These are phyloP conservation scores for Sarocladium brachiariae DNA, from an alignment of 2,329 filamentous ascomycete species.

Conservation along the genomic window DNA sequence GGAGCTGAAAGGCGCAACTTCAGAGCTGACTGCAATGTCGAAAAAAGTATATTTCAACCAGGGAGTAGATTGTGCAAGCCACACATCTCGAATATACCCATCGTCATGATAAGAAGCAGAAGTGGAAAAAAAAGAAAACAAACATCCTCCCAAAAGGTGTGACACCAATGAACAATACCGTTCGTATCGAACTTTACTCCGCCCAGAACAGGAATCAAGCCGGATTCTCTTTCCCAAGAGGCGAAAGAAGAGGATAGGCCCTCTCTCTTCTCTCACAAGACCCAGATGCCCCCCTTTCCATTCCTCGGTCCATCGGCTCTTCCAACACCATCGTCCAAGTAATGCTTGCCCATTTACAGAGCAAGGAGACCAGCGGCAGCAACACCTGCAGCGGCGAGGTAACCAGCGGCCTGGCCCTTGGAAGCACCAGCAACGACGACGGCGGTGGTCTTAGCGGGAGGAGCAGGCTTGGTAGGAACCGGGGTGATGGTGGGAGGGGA, in stretches of 20 bases:
- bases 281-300: background rate
- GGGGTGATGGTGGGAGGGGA: slow-evolving; percentile 7
- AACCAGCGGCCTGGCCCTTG: slow-evolving; percentile 1
- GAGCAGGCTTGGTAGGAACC: background rate
- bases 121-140: background rate
- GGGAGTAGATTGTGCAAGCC: background rate
- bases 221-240: background rate
- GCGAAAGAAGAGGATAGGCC: too few relatives aligned
- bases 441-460: background rate
- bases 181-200: too few relatives aligned
- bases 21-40: too few relatives aligned
- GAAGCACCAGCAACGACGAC: slow-evolving; percentile 9
- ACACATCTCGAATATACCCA: slow-evolving; percentile 1
- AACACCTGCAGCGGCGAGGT: slow-evolving; percentile 10
- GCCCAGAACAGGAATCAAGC: too few relatives aligned
- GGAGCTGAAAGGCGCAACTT: too few relatives aligned
- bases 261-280: too few relatives aligned
- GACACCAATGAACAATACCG: background rate
- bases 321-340: too few relatives aligned
- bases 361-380: slow-evolving; percentile 11
- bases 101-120: too few relatives aligned
- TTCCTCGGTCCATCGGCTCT: too few relatives aligned
- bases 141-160: too few relatives aligned
- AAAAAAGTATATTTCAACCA: slow-evolving; percentile 6
- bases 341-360: background rate